Conservation (phyloP, 371 early-diverging fungal genomes). For the Mucor mucedo region DNA sequence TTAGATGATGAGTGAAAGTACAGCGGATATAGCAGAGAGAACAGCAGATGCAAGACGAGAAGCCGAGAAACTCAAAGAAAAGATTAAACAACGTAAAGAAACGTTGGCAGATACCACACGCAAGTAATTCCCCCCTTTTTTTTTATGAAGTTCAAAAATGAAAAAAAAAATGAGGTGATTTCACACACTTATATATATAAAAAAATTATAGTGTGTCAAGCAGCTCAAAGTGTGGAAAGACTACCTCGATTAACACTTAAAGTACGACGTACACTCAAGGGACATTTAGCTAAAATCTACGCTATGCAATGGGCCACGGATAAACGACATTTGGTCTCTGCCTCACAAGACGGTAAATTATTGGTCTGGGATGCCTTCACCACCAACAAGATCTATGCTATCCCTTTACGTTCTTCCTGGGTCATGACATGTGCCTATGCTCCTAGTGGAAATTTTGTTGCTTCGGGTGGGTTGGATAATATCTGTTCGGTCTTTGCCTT, state of each 20-base stretch:
- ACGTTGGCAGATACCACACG: constrained; percentile 93
- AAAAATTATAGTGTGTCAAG: constrained; percentile 31
- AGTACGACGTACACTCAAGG: constrained; percentile 92
- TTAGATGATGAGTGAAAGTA: constrained; percentile 11
- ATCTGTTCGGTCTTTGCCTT: constrained; percentile 87
- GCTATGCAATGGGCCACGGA: constrained; percentile 99
- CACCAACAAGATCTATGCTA: constrained; percentile 97
- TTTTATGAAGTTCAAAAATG: too few relatives aligned
- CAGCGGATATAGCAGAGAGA: constrained; percentile 85
- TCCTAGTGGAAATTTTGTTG: constrained; percentile 95
- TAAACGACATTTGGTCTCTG: constrained; percentile 92
- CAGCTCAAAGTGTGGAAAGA: constrained; percentile 74
- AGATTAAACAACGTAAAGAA: constrained; percentile 92
- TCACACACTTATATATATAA: neutral
- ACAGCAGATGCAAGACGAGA: constrained; percentile 92
- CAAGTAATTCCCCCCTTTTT: too few relatives aligned
- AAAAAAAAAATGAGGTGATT: neutral
- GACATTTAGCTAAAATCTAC: constrained; percentile 97
- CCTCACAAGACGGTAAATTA: constrained; percentile 98
- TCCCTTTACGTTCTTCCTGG: constrained; percentile 98
- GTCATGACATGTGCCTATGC: constrained; percentile 99
- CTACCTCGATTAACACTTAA: constrained; percentile 93
- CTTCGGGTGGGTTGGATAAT: constrained; percentile 98
- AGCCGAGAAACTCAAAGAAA: constrained; percentile 94
- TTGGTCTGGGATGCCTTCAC: constrained; percentile 98